Evolutionary conservation across 768 basidiomycete genomes (phyloP).

Genomic region (Lactarius tabidus): DNA sequence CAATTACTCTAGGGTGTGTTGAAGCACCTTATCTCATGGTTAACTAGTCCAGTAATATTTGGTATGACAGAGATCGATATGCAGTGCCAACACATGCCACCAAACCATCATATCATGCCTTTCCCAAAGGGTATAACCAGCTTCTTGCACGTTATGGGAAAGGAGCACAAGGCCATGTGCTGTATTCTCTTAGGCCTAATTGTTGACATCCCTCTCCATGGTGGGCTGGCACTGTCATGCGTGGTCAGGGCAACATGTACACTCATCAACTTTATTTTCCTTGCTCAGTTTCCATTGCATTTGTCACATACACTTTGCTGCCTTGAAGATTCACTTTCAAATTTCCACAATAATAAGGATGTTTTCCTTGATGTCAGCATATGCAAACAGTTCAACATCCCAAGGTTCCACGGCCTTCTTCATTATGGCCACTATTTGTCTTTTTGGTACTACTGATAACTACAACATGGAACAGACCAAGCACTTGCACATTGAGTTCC

Average conservation of each 20-base stretch:
- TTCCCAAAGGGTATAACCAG: slow-evolving; percentile 28
- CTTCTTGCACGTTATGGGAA: slow-evolving; percentile 26
- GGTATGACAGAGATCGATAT: slow-evolving; percentile 24
- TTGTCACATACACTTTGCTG: slow-evolving; percentile 11
- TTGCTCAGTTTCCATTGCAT: slow-evolving; percentile 23
- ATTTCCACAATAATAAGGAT: slow-evolving; percentile 28
- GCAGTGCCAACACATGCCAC: slow-evolving; percentile 25
- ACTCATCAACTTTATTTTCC: neutral
- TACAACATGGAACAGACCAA: neutral
- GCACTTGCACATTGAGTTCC: neutral
- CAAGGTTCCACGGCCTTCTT: slow-evolving; percentile 26
- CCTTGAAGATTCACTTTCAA: slow-evolving; percentile 17
- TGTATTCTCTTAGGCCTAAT: neutral
- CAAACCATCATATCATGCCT: slow-evolving; percentile 25
- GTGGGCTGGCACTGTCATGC: neutral
- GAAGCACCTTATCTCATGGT: too few relatives aligned
- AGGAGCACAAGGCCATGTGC: slow-evolving; percentile 29
- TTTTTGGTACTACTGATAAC: slow-evolving; percentile 50
- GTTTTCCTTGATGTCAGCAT: slow-evolving; percentile 29
- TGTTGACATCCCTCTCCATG: neutral
- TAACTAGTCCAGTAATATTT: slow-evolving; percentile 32
- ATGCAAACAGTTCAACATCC: slow-evolving; percentile 27
- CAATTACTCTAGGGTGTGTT: too few relatives aligned
- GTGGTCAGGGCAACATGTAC: neutral
- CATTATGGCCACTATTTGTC: slow-evolving; percentile 39